Percentiles rank a stretch among this genome's conserved stretches.
Conservation (phyloP, 2,329 filamentous ascomycete genomes). For the Ilyonectria destructans region DNA sequence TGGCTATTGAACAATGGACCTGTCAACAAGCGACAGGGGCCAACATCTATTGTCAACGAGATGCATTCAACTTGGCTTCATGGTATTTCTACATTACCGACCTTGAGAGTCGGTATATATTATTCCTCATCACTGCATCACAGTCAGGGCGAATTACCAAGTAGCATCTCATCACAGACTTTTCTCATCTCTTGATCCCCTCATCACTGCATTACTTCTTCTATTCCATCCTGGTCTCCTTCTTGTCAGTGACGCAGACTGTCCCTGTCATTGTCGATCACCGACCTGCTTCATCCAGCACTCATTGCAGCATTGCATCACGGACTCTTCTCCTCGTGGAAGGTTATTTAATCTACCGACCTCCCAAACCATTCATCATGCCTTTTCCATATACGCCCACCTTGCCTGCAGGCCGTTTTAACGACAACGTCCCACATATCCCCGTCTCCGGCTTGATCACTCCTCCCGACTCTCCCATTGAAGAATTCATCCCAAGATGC, state of each 20-base stretch:
- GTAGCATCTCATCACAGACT: not conserved
- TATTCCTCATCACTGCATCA: not conserved
- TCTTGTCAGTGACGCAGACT: not conserved
- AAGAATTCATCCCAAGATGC: slow-evolving; percentile 26
- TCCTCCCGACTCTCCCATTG: slow-evolving; percentile 44
- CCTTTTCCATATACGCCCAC: not conserved
- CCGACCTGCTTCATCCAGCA: not conserved
- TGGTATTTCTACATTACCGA: too few relatives aligned
- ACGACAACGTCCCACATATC: slow-evolving; percentile 3
- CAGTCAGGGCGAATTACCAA: not conserved
- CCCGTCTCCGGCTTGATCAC: slow-evolving; percentile 32
- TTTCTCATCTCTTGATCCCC: not conserved
- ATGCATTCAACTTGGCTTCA: not conserved
- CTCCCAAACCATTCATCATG: not conserved
- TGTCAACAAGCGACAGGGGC: not conserved
- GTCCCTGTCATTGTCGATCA: not conserved
- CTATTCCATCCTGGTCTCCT: not conserved
- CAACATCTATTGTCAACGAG: not conserved
- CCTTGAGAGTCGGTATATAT: not conserved
- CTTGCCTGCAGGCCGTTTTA: not conserved
- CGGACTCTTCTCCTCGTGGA: not conserved
- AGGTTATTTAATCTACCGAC: not conserved
- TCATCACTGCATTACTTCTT: not conserved
- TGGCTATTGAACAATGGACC: slow-evolving; percentile 6
- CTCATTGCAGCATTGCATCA: not conserved